These are phyloP conservation scores for Hibiscus mutabilis DNA, from an alignment of 345 rosid genomes.

Conservation along the genomic window DNA sequence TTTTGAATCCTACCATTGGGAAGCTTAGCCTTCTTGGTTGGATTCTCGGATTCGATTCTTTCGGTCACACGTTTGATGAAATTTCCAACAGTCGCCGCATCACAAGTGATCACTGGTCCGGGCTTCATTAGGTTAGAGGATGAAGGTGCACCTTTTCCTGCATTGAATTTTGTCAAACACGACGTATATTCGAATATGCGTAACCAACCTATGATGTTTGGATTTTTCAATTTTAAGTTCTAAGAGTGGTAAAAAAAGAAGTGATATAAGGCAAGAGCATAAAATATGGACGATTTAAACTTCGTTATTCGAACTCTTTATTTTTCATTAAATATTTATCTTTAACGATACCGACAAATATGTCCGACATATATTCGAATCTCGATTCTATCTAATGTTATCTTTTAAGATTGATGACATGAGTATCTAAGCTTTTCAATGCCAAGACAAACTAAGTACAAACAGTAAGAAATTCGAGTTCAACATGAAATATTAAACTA, in stretches of 20 bases:
- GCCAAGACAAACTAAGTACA: no score
- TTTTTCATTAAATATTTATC: neutral
- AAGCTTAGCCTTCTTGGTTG: slow-evolving; percentile 18
- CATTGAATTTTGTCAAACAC: neutral
- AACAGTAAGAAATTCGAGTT: no score
- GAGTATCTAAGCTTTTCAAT: no score
- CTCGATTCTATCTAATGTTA: no score
- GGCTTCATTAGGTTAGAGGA: neutral
- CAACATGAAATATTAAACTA: no score
- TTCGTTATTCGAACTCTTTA: neutral
- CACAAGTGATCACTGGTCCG: neutral
- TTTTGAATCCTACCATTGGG: neutral
- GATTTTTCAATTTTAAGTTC: neutral
- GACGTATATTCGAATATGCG: neutral
- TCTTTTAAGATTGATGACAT: no score
- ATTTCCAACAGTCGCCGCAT: neutral
- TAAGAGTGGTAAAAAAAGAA: neutral
- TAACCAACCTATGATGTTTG: neutral
- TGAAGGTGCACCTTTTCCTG: slow-evolving; percentile 3
- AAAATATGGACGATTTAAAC: no score
- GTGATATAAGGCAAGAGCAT: no score
- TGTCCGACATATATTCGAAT: no score
- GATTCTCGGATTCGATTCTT: neutral
- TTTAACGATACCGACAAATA: no score
- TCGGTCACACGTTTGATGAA: neutral